Evolutionary conservation across 202 grass and related monocot genomes (phyloP).

Genomic region (Eragrostis tef): DNA sequence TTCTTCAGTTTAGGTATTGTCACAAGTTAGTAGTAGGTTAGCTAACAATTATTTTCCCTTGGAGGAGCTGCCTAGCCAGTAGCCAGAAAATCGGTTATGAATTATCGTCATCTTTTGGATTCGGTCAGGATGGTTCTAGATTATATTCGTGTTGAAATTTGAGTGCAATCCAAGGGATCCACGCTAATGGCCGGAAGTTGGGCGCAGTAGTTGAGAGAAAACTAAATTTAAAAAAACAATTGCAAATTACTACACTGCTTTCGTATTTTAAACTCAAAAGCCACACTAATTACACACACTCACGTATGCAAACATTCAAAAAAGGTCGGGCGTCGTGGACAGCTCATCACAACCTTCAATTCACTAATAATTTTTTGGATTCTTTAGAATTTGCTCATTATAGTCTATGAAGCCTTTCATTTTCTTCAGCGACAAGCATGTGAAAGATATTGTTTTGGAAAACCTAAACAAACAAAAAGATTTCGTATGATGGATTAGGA

Average conservation of each 20-base stretch:
- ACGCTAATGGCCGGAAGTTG: constrained; percentile 16
- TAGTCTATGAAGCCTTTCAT: constrained; percentile 45
- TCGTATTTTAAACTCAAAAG: constrained; percentile 27
- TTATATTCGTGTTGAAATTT: not conserved
- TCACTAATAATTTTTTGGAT: constrained; percentile 33
- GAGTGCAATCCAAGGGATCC: constrained; percentile 15
- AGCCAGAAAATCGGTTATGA: not conserved
- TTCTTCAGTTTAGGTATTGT: not conserved
- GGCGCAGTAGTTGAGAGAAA: constrained; percentile 8
- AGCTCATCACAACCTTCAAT: constrained; percentile 33
- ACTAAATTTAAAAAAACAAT: not conserved
- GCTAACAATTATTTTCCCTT: not conserved
- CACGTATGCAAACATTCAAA: constrained; percentile 20
- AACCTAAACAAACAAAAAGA: constrained; percentile 1
- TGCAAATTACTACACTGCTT: not conserved
- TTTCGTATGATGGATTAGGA: constrained; percentile 45
- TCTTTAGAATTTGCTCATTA: not conserved
- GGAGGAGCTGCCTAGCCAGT: not conserved
- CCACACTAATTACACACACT: constrained; percentile 12
- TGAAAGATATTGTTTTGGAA: constrained; percentile 13
- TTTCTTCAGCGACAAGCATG: constrained; percentile 50
- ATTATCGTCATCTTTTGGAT: not conserved
- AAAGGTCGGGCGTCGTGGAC: constrained; percentile 19
- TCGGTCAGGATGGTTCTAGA: not conserved
- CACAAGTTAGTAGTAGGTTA: not conserved